Evolutionary conservation across 768 basidiomycete species (phyloP).

Genomic region (Candolleomyces efflorescens): DNA sequence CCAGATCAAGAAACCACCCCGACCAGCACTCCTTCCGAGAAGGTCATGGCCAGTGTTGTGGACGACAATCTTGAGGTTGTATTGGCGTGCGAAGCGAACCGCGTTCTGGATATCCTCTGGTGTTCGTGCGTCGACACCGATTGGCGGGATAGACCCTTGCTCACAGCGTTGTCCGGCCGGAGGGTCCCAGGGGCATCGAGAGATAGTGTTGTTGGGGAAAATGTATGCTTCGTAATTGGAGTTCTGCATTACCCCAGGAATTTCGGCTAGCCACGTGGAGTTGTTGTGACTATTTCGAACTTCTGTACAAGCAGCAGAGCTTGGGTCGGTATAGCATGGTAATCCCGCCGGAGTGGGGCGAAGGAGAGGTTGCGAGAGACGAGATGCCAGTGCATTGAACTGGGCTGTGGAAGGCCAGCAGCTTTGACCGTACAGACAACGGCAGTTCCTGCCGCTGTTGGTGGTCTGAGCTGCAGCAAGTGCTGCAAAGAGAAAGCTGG

Average conservation of each 20-base stretch:
- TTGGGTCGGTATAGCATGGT: no score
- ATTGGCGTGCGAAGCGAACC: conserved; percentile 30
- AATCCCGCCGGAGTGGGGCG: neutral
- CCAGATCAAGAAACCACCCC: conserved; percentile 36
- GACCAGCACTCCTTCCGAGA: conserved; percentile 40
- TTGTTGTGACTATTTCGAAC: neutral
- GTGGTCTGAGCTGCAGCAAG: no score
- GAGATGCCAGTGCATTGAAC: neutral
- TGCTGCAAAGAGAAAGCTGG: no score
- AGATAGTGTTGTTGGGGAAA: conserved; percentile 38
- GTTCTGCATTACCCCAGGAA: conserved; percentile 10
- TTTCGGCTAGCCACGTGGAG: conserved; percentile 5
- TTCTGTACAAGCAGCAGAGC: no score
- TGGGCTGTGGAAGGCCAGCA: conserved; percentile 5
- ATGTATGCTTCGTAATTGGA: conserved; percentile 11
- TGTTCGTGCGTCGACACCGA: conserved; percentile 36
- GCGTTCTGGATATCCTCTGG: conserved; percentile 35
- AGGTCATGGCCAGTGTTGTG: conserved; percentile 41
- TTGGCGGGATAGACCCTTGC: conserved; percentile 39
- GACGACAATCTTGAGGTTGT: conserved; percentile 34
- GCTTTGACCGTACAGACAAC: conserved; percentile 3
- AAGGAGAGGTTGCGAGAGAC: conserved; percentile 2
- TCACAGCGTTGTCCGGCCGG: conserved; percentile 34
- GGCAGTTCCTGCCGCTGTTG: neutral
- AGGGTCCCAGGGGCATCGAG: conserved; percentile 48